A percentile compares a stretch with the other conserved stretches of the same genome.
phyloP scores from a whole-genome alignment of 176 grass and related monocot genomes.

The Zea mays region Zm-B73-REFERENCE-NAM-5.0 NC_050101.1:114604001-114604500 shows the following conservation, averaged over 20 bases:
- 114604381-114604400: background rate
- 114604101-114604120: constrained; percentile 89
- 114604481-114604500: constrained; percentile 3
- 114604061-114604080: constrained; percentile 89
- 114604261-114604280: constrained; percentile 1
- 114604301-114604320: background rate
- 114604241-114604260: background rate
- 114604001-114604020: constrained; percentile 43
- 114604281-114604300: constrained; percentile 1
- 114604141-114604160: constrained; percentile 84
- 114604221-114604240: background rate
- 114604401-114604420: background rate
- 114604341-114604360: background rate
- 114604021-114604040: constrained; percentile 84
- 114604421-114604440: background rate
- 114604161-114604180: constrained; percentile 83
- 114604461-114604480: constrained; percentile 1
- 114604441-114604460: background rate
- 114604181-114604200: constrained; percentile 53
- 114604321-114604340: background rate
- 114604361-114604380: constrained; percentile 9
- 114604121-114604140: constrained; percentile 99
- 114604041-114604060: constrained; percentile 90
- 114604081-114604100: constrained; percentile 99
- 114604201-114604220: background rate